These are phyloP conservation scores for Fraxinus albicans DNA, from an alignment of 305 asterid species.

Conservation along the genomic window DNA sequence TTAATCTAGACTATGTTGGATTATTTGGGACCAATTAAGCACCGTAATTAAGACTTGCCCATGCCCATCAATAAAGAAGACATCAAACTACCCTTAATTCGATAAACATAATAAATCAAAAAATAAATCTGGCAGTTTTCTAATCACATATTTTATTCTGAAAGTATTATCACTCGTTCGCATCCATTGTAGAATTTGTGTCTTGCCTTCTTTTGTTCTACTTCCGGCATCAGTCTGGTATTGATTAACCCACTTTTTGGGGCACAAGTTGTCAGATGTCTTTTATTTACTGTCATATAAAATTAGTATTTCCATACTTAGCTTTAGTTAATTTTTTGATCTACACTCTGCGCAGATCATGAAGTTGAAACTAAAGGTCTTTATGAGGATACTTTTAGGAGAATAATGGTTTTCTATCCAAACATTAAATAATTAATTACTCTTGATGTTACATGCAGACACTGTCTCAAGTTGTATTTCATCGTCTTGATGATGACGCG, in stretches of 20 bases:
- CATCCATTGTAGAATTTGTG: neutral
- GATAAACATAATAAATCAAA: neutral
- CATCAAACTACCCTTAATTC: neutral
- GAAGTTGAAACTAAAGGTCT: neutral
- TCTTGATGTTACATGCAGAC: conserved; percentile 51
- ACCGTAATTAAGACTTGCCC: neutral
- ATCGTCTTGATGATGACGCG: conserved; percentile 86
- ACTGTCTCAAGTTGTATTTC: conserved; percentile 80
- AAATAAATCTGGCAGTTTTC: neutral
- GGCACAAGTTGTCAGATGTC: neutral
- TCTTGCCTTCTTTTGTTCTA: neutral
- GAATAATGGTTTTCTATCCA: neutral
- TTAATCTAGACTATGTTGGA: neutral
- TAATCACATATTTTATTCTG: neutral
- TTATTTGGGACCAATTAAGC: neutral
- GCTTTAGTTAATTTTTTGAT: neutral
- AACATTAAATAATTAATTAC: neutral
- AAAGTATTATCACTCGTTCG: neutral
- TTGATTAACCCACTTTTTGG: neutral
- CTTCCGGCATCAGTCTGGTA: neutral
- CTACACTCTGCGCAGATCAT: neutral
- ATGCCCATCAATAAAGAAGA: neutral
- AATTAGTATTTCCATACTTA: neutral
- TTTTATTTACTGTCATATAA: neutral
- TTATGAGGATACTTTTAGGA: conserved; percentile 3